Conservation (phyloP, 2,329 filamentous ascomycete species). For the Dothistroma septosporum region DNA sequence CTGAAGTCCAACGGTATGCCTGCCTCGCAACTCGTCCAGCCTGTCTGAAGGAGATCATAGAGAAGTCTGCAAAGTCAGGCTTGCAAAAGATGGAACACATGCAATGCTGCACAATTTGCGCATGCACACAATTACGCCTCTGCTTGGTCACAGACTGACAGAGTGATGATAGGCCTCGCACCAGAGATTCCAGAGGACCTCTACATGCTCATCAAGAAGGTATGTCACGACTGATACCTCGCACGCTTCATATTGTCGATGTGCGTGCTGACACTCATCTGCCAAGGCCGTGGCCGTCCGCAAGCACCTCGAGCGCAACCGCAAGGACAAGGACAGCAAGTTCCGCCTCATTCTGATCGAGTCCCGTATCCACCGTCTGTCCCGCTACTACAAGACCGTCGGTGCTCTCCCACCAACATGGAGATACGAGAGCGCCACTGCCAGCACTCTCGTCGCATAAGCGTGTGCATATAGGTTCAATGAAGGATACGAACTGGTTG, state of each 20-base stretch:
- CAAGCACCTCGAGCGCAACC: constrained; percentile 99
- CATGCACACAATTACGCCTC: constrained; percentile 37
- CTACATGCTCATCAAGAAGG: constrained; percentile 99
- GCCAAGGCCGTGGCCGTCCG: constrained; percentile 87
- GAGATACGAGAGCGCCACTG: constrained; percentile 98
- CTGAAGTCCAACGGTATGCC: constrained; percentile 91
- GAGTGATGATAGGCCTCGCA: constrained; percentile 75
- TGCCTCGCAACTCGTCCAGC: constrained; percentile 36
- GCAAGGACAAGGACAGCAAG: constrained; percentile 99
- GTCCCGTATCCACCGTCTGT: constrained; percentile 99
- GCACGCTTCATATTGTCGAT: background rate
- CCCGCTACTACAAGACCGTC: constrained; percentile 99
- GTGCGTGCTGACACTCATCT: constrained; percentile 1
- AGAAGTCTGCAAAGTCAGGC: constrained; percentile 18
- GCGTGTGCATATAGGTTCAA: constrained; percentile 28
- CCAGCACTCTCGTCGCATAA: constrained; percentile 90
- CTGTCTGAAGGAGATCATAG: constrained; percentile 35
- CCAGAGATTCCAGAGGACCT: constrained; percentile 99
- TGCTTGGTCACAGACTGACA: constrained; percentile 44
- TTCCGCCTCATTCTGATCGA: constrained; percentile 99
- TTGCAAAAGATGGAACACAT: constrained; percentile 26
- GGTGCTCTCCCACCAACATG: constrained; percentile 82
- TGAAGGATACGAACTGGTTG: constrained; percentile 5
- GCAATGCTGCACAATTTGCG: constrained; percentile 14
- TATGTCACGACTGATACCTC: constrained; percentile 41